Base-by-base conservation (phyloP, 2,329 filamentous ascomycete genomes). In the Penicillium sp. region DNA sequence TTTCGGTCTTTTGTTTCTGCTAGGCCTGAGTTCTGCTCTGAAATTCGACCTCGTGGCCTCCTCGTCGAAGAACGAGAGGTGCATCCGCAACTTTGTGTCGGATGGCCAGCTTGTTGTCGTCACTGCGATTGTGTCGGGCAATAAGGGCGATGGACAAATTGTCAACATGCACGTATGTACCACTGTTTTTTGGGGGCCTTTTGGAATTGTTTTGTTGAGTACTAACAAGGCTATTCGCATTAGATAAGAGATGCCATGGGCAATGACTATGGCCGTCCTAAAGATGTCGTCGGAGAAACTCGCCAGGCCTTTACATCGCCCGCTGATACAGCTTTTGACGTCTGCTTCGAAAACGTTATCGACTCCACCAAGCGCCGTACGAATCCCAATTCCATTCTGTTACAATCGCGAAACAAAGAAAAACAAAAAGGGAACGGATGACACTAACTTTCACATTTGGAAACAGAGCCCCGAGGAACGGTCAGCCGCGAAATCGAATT, bases 81-180 rank as follows among this genome's bases (percentile, higher is more conserved):
- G 94, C 79, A 89, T 99, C 74, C 86, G 93, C 73, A 99, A 99
- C 79, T 99, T 97, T 74, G 92, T 97, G 63, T 83, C 85, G 60
- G 89, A 86, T 76, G 91, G 97, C 71, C 96, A 94, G 62, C 80
- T 99, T 63, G 94, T 99, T 43, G 93, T 97, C 33, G 93, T 99
- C 53, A 97, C 93, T 57, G 90, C 92, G 55, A 96, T 86, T 59
- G 82, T 96, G 56, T 85, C 87, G 71, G 94, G 94, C n/a, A 78
- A 78, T 64, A 90, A 88, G 76, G 93, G 91, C 58, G 94, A 99
- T 79, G 94, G 94, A 53, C 92, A 96, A 85, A 78, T 84, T 66
- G 85, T 97, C 62, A 96, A 97, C 74, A 94, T 99, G 82, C 88
- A 96, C 77, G 93, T 97, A 80, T 62, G 84, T 83, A 30, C 33